Evolutionary conservation across 352 stramenopile species (phyloP).

Genomic region (Thraustotheca clavata): DNA sequence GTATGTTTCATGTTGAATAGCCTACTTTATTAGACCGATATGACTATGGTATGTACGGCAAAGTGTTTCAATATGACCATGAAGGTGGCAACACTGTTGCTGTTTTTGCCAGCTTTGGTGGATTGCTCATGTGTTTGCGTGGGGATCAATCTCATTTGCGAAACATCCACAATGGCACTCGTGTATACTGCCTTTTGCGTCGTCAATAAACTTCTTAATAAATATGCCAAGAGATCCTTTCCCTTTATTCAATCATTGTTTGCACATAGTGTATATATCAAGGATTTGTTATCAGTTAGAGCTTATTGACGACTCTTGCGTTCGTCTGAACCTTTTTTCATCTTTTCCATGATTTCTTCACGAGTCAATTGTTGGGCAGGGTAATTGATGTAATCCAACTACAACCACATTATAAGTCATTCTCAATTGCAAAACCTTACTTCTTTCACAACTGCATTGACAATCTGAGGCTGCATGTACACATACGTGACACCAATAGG

Average conservation of each 20-base stretch:
- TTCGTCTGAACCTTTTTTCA: conserved; percentile 56
- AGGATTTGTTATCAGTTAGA: neutral
- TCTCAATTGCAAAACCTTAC: conserved; percentile 25
- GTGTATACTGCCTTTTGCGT: conserved; percentile 90
- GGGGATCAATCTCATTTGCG: conserved; percentile 95
- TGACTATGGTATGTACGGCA: conserved; percentile 99
- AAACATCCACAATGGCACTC: conserved; percentile 95
- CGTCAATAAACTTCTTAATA: conserved; percentile 55
- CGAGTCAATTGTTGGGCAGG: conserved; percentile 61
- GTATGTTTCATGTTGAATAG: conserved; percentile 22
- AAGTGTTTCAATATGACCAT: conserved; percentile 96
- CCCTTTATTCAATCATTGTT: neutral
- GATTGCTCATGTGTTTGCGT: conserved; percentile 95
- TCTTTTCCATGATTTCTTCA: conserved; percentile 71
- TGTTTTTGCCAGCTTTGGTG: conserved; percentile 95
- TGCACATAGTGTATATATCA: neutral
- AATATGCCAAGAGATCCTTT: neutral
- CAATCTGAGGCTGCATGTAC: conserved; percentile 80
- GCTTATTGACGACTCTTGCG: conserved; percentile 8
- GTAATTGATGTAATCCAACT: conserved; percentile 77
- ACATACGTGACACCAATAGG: conserved; percentile 67
- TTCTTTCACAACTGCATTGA: conserved; percentile 63
- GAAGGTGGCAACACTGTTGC: conserved; percentile 89
- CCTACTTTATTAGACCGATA: conserved; percentile 95
- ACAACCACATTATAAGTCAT: neutral